Conservation (phyloP, 2,329 filamentous ascomycete genomes). For the Alternaria sp. region DNA sequence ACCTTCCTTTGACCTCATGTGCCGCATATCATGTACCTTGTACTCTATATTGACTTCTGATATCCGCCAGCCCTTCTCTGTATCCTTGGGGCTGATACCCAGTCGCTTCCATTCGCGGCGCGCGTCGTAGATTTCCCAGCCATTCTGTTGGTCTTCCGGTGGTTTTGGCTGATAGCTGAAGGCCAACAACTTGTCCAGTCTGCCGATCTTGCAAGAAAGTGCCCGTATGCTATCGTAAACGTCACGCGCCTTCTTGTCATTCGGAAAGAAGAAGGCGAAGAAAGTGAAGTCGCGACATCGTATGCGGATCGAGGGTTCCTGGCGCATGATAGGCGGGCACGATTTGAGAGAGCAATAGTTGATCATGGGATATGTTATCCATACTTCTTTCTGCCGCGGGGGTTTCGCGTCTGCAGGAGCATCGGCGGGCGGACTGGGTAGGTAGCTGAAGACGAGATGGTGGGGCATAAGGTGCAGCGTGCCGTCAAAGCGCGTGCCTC, state of each 20-base stretch:
- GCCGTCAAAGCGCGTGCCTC: conserved; percentile 65
- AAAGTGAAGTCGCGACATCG: conserved; percentile 94
- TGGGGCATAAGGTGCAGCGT: conserved; percentile 70
- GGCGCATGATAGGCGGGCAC: conserved; percentile 71
- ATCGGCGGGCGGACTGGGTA: conserved; percentile 53
- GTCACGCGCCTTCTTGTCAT: conserved; percentile 77
- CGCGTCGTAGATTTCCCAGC: conserved; percentile 86
- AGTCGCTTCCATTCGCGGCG: conserved; percentile 85
- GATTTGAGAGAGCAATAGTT: conserved; percentile 80
- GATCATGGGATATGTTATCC: conserved; percentile 96
- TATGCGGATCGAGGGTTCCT: conserved; percentile 83
- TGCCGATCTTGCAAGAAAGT: conserved; percentile 81
- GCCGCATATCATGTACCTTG: conserved; percentile 54
- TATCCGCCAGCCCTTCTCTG: conserved; percentile 85
- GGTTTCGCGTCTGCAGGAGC: conserved; percentile 52
- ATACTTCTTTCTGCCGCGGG: conserved; percentile 72
- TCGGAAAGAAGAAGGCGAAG: conserved; percentile 85
- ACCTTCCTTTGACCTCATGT: neutral
- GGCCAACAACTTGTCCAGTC: conserved; percentile 88
- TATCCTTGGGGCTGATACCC: conserved; percentile 83
- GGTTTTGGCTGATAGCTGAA: conserved; percentile 82
- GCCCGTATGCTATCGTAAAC: conserved; percentile 86
- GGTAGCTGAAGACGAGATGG: conserved; percentile 70
- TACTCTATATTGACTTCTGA: conserved; percentile 91
- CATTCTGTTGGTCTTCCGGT: conserved; percentile 76